Conservation (phyloP, 1,284 basidiomycete species). For the Cutaneotrichosporon cavernicola region DNA sequence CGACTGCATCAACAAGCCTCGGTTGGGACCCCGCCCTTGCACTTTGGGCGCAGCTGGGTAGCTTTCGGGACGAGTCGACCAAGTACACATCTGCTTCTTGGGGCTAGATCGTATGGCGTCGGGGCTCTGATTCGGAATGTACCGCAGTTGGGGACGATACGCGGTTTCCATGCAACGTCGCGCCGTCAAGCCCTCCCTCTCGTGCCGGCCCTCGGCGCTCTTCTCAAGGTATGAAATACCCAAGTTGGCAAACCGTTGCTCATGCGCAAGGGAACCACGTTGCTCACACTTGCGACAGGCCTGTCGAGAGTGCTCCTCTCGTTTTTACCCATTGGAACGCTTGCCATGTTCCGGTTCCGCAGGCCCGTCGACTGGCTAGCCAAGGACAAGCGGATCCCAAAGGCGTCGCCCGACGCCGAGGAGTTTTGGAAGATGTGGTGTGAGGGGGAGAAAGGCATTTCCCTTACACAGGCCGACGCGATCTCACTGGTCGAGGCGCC, state of each 20-base stretch:
- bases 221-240: slow-evolving; percentile 44
- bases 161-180: slow-evolving; percentile 42
- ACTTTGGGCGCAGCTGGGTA: neutral
- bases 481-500: slow-evolving; percentile 22
- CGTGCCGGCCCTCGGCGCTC: slow-evolving; percentile 39
- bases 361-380: slow-evolving; percentile 32
- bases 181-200: slow-evolving; percentile 46
- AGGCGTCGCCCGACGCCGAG: slow-evolving; percentile 35
- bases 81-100: neutral
- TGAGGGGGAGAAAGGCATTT: slow-evolving; percentile 35
- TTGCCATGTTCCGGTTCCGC: slow-evolving; percentile 36
- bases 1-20: neutral
- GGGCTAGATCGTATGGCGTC: neutral
- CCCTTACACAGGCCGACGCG: slow-evolving; percentile 30
- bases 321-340: slow-evolving; percentile 47
- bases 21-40: neutral
- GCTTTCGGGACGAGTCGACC: neutral
- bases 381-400: slow-evolving; percentile 31
- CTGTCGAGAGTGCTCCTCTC: slow-evolving; percentile 50
- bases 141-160: neutral
- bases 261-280: slow-evolving; percentile 55
- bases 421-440: slow-evolving; percentile 51
- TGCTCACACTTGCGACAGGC: slow-evolving; percentile 42
- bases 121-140: neutral
- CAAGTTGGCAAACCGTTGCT: neutral